Conservation (phyloP, 192 early-diverging fungal species). For the Funneliformis mosseae region DNA sequence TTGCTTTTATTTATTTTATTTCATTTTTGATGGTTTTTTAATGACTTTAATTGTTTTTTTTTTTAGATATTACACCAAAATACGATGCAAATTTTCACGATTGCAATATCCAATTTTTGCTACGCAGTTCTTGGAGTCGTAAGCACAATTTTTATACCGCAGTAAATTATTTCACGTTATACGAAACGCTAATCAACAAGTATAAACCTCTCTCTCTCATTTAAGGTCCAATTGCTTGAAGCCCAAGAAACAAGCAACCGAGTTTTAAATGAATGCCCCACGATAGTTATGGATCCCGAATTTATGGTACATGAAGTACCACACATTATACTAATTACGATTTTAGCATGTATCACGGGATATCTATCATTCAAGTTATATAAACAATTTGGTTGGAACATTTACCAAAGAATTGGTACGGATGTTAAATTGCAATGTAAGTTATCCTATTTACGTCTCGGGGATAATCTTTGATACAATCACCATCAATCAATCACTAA, state of each 20-base stretch:
- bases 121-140: background rate
- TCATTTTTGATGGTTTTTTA: background rate
- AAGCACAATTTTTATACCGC: background rate
- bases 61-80: background rate
- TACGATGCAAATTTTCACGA: background rate
- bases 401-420: conserved; percentile 67
- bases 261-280: background rate
- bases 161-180: no score
- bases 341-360: background rate
- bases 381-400: conserved; percentile 66
- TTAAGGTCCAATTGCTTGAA: background rate
- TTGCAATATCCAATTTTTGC: background rate
- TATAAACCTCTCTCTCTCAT: no score
- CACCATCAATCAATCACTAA: background rate
- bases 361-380: conserved; percentile 51
- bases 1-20: background rate
- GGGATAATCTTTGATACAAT: no score
- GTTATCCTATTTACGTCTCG: background rate
- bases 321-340: background rate
- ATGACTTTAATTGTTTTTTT: background rate
- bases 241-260: background rate
- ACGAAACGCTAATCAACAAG: no score
- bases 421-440: conserved; percentile 60
- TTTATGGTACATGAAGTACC: background rate
- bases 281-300: background rate